phyloP scores from a whole-genome alignment of 2,329 filamentous ascomycete genomes.

The Zymoseptoria brevis region DNA sequence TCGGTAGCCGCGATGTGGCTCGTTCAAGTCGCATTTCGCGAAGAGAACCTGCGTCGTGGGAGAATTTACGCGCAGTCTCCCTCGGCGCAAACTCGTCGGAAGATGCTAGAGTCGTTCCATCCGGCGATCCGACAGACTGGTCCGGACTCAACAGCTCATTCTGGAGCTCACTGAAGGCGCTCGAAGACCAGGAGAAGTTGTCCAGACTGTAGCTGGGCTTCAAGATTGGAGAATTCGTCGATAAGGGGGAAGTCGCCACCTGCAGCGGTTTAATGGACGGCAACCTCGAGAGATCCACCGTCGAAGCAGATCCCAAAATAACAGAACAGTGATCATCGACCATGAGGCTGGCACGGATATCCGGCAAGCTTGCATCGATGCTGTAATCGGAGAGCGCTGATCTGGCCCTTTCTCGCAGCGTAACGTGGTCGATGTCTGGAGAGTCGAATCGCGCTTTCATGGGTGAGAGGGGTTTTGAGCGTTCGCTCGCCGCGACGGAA shows the following conservation, averaged over 20 bases:
- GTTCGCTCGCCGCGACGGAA: background rate
- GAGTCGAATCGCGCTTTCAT: background rate
- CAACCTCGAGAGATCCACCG: constrained; percentile 13
- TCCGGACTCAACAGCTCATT: background rate
- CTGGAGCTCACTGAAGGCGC: background rate
- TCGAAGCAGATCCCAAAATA: constrained; percentile 12
- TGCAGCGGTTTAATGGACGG: background rate
- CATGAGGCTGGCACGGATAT: constrained; percentile 17
- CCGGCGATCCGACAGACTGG: background rate
- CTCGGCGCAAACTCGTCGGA: background rate
- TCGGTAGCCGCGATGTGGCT: background rate
- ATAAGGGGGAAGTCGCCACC: background rate
- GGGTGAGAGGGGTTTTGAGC: background rate
- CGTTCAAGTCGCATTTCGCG: background rate
- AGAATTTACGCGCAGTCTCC: background rate
- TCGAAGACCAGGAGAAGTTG: background rate
- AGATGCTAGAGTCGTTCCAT: background rate
- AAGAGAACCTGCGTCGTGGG: background rate
- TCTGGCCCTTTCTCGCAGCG: background rate
- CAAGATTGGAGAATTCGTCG: background rate
- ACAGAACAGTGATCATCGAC: constrained; percentile 11
- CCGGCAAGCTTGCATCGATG: constrained; percentile 3
- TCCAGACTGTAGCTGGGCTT: background rate
- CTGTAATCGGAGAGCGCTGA: background rate
- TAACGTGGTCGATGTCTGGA: background rate